Evolutionary conservation across 202 grass and related monocot species (phyloP).

Genomic region (Cymbopogon flexuosus): DNA sequence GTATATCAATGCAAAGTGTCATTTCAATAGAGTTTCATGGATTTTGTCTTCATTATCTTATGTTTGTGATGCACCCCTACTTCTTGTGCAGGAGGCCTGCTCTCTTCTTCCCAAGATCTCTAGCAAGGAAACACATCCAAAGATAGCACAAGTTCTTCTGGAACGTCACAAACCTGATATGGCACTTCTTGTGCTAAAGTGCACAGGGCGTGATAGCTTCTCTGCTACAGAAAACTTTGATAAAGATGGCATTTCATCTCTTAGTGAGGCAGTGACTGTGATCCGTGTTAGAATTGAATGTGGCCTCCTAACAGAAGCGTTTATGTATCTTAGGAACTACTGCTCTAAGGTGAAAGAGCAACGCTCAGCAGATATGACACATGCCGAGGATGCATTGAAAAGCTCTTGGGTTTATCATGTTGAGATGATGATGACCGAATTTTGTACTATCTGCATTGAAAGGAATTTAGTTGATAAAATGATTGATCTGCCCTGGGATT

Average conservation of each 20-base stretch:
- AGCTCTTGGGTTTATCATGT: constrained; percentile 55
- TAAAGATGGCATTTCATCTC: constrained; percentile 44
- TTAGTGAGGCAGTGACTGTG: constrained; percentile 69
- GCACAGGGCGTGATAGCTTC: constrained; percentile 50
- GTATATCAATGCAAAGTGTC: neutral
- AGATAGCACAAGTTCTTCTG: constrained; percentile 86
- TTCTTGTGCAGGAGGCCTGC: constrained; percentile 64
- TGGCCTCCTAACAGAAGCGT: constrained; percentile 81
- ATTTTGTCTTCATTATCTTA: neutral
- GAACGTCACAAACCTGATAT: constrained; percentile 67
- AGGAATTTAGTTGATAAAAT: constrained; percentile 70
- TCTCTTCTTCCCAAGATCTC: constrained; percentile 71
- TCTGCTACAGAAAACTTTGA: constrained; percentile 37
- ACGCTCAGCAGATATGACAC: constrained; percentile 31
- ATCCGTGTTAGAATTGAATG: constrained; percentile 78
- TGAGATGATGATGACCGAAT: constrained; percentile 67
- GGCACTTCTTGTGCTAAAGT: constrained; percentile 66
- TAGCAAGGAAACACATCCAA: constrained; percentile 76
- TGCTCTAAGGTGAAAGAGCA: constrained; percentile 66
- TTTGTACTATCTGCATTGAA: constrained; percentile 69
- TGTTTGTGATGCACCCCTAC: constrained; percentile 6
- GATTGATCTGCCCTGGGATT: constrained; percentile 92
- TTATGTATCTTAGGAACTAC: constrained; percentile 73
- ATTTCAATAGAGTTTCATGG: neutral
- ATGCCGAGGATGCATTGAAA: constrained; percentile 24